Base-by-base conservation (phyloP, 805 yeast genomes). In the Ogataea nitratoaversa region DNA sequence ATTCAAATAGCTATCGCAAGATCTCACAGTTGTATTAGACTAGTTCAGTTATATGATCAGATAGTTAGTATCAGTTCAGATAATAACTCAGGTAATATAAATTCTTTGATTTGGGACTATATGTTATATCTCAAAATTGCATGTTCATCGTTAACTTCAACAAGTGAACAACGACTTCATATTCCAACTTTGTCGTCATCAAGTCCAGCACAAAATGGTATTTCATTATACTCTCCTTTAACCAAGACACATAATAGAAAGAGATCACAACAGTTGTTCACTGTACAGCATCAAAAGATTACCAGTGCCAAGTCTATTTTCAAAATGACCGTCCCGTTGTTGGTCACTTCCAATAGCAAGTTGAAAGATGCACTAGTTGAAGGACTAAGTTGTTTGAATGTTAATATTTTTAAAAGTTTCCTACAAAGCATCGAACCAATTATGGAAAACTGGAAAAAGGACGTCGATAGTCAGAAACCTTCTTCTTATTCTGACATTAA, bases 1-100 rank as follows among this genome's bases (percentile, higher is more conserved):
- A 82, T 91, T 56, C 91, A 96, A 0, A 88, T 91, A 61, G 99
- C 98, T 0, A 68, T 93, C 41, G 88, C 96, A 47, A 76, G 99
- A 8, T 84, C 95, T 3, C 82, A 86, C 45, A 95, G 93, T 8
- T 91, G 98, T 62, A 82, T 86, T 16, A 64, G 97, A 38, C 61
- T 93, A 41, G 95, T 90, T 4, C 96, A 88, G 52, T 76, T 93
- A 59, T 87, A 83, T 57, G 90, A 84, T 54, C 71, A 74, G 22
- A 72, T 84, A 27, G 66, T 77, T 28, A 74, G 75, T 8, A 71
- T 78, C 38, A 74, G 84, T 2, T 76, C 71, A 16, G 72, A 66
- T 8, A 30, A 47, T 4, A 32, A 41, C 13, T 33, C 47, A 7
- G 56, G 48, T 25, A 48, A 44, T 12, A 51, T 50, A 16, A 53